Conservation (phyloP, 441 rosid species). For the Croton laevigatus region DNA sequence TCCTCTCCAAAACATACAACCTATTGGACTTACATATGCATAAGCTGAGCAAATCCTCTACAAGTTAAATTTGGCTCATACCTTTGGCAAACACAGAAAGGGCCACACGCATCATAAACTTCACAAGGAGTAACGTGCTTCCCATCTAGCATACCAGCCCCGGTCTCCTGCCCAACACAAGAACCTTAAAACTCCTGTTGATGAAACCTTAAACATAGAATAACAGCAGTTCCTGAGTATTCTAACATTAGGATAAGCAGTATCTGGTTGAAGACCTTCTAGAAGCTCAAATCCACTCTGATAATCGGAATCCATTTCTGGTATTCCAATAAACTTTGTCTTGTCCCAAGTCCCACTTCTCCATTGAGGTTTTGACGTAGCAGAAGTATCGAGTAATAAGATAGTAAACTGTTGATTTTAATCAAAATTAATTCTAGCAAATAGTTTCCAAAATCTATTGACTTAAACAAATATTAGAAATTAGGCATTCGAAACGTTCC, state of each 20-base stretch:
- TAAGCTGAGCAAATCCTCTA: no score
- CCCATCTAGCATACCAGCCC: slow-evolving; percentile 23
- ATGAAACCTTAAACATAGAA: slow-evolving; percentile 2
- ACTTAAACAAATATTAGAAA: no score
- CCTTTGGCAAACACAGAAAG: slow-evolving; percentile 20
- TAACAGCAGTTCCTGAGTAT: slow-evolving; percentile 20
- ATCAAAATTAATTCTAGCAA: no score
- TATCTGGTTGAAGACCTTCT: slow-evolving; percentile 16
- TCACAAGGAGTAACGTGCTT: slow-evolving; percentile 22
- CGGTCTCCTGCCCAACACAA: slow-evolving; percentile 14
- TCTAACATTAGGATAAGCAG: slow-evolving; percentile 14
- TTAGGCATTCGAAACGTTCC: no score
- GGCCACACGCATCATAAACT: slow-evolving; percentile 22
- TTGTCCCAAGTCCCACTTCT: slow-evolving; percentile 24
- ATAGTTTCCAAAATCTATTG: no score
- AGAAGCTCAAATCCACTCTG: slow-evolving; percentile 12
- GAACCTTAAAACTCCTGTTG: slow-evolving; percentile 6
- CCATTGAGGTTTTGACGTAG: slow-evolving; percentile 20
- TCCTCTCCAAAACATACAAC: no score
- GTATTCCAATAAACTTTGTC: slow-evolving; percentile 18
- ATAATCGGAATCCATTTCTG: slow-evolving; percentile 24
- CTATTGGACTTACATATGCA: no score
- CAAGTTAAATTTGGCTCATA: slow-evolving; percentile 18
- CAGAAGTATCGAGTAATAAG: no score
- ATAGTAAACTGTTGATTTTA: no score